phyloP scores from a whole-genome alignment of 2,329 filamentous ascomycete genomes.

The Achaetomium macrosporum region DNA sequence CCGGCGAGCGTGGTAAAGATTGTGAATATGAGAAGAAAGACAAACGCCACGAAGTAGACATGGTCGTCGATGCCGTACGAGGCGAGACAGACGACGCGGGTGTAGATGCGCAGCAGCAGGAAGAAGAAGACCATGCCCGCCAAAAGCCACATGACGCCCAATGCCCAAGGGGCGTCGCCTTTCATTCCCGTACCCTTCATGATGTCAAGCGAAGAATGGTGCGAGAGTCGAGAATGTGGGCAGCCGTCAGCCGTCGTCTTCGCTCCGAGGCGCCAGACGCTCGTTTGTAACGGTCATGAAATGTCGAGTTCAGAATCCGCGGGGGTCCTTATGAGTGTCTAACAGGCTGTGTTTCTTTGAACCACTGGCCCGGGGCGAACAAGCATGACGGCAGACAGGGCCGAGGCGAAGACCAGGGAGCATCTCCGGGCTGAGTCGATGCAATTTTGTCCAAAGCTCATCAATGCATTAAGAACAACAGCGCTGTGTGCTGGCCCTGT shows the following conservation, averaged over 20 bases:
- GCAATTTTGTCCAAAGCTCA: too few species aligned
- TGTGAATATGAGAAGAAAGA: conserved; percentile 31
- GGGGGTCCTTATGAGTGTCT: background rate
- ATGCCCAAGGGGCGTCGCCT: conserved; percentile 10
- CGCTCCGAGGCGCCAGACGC: background rate
- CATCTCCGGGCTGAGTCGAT: too few species aligned
- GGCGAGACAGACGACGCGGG: conserved; percentile 24
- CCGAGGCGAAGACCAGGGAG: too few species aligned
- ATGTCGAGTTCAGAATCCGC: background rate
- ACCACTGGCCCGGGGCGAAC: too few species aligned
- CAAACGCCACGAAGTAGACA: conserved; percentile 27
- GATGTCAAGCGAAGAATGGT: background rate
- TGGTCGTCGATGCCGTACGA: conserved; percentile 33
- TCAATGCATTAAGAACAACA: too few species aligned
- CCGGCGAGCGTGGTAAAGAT: conserved; percentile 30
- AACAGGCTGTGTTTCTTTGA: too few species aligned
- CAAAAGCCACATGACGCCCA: conserved; percentile 19
- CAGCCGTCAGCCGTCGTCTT: background rate
- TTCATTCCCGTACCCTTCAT: conserved; percentile 7
- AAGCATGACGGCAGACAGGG: too few species aligned
- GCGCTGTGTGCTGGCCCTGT: too few species aligned
- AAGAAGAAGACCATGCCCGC: conserved; percentile 10
- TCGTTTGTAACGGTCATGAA: background rate
- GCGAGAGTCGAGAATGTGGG: background rate
- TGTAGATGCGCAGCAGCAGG: conserved; percentile 14